Evolutionary conservation across 345 rosid species (phyloP), one percentile per base, ranked within the genome.

Genomic region (Eucalyptus paniculata): DNA sequence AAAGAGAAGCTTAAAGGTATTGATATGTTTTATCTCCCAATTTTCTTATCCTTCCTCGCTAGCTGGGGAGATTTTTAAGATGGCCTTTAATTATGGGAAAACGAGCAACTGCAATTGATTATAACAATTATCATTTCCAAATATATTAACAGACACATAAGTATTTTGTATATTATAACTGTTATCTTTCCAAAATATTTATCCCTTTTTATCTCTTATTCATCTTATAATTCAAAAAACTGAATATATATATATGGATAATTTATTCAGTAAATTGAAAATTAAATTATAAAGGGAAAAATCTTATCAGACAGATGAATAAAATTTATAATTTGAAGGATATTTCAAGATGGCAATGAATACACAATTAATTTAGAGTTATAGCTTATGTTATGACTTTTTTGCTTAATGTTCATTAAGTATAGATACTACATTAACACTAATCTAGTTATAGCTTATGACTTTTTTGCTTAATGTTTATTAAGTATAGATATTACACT

Each of bases 31-130:
- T 24, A 58, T 58, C 65, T 24, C 30, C 65, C 30, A 58, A 58
- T 58, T 58, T 58, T 53, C 56, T 53, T 53, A 7, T 51, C 23
- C 4, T 56, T 56, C 1, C 62, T 24, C 0, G 65, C 14, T 56
- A 58, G 14, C 65, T 3, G 1, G 5, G 30, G 13, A 14, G 56
- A 53, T 53, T 53, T 19, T 53, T 53, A 53, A 53, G 56, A 53
- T 53, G 4, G 56, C 56, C 4, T 53, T 7, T 53, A 53, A 53
- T 1, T 7, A 4, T 0, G 9, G 56, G 56, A 0, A 18, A 51
- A 53, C 4, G 10, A 19, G 56, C 56, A 53, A 53, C 9, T 53
- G 24, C 0, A 53, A 19, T 53, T 53, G 65, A 58, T 23, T 58
- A 58, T 58, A 58, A 11, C 30, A 24, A 58, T 58, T 24, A 58